Base-by-base conservation (phyloP, 306 rosid species). In the Pyrus pyrifolia region DNA sequence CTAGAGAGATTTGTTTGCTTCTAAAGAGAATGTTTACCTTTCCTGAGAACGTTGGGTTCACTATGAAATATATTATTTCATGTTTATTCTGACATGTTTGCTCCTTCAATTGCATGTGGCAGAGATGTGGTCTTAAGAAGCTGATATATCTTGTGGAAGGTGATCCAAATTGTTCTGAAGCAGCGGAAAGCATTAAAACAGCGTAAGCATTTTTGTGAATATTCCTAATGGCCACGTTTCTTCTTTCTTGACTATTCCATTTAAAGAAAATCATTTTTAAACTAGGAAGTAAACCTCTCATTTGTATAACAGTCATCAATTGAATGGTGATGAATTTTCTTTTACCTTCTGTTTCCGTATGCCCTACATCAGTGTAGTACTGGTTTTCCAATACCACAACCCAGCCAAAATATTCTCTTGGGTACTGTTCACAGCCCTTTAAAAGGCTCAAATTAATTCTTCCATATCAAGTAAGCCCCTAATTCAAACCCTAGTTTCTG, bases 121-220 rank as follows among this genome's bases (percentile, higher is more conserved):
- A 90, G 98, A 90, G 98, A 81, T 95, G 96, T 78, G 98, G 98
- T 67, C 85, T 95, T 69, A 91, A 87, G 84, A 95, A 88, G 84
- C 84, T 92, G 87, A 90, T 95, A 78, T 95, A 95, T 90, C 91
- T 95, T 11, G 97, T 95, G 80, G 97, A 95, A 86, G 98, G 98
- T 72, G 98, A 94, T 76, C 95, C 96, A 76, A 92, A 94, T 89
- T 69, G 91, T 79, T 90, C 95, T 42, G 97, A 94, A 87, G 97
- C 93, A 57, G 89, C 97, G 6, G 98, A 94, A 76, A 92, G 97
- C 88, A 89, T 94, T 75, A 94, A 94, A 89, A 94, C 98, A 69
- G 96, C 98, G 97, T 92, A 90, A 80, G 97, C 58, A 44, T 45
- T 61, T 57, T 9, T 64, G 21, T 40, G 0, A 44, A 42, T 42